Percentiles rank a stretch among this genome's conserved stretches.
Conservation (phyloP, 352 stramenopile species). For the Bremia lactucae region DNA sequence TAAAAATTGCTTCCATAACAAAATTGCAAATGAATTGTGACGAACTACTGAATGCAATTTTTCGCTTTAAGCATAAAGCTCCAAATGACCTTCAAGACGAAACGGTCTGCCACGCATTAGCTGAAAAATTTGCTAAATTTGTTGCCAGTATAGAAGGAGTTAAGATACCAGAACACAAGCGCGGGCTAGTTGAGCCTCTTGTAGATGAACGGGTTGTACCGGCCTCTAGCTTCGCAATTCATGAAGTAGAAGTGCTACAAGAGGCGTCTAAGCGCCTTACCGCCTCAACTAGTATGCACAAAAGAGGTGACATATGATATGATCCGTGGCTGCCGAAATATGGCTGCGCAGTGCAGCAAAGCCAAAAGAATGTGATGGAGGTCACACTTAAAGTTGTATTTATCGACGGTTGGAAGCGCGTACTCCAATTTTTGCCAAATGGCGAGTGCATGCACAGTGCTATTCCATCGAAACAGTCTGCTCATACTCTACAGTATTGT, state of each 20-base stretch:
- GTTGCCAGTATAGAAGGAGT: not conserved
- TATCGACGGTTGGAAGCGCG: slow-evolving; percentile 29
- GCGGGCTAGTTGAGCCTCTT: slow-evolving; percentile 5
- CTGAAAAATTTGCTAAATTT: slow-evolving; percentile 5
- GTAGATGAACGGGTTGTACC: slow-evolving; percentile 18
- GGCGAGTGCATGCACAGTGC: slow-evolving; percentile 30
- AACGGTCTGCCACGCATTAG: not conserved
- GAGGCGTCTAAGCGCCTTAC: slow-evolving; percentile 6
- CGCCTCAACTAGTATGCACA: not conserved
- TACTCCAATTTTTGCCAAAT: slow-evolving; percentile 21
- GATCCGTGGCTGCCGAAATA: slow-evolving; percentile 40
- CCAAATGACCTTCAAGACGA: slow-evolving; percentile 21
- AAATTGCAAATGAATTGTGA: slow-evolving; percentile 4
- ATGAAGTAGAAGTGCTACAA: slow-evolving; percentile 18
- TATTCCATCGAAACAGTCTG: slow-evolving; percentile 13
- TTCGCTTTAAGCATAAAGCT: slow-evolving; percentile 34
- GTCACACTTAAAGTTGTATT: slow-evolving; percentile 32
- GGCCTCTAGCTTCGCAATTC: slow-evolving; percentile 11
- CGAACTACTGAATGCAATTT: slow-evolving; percentile 22
- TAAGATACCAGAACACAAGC: slow-evolving; percentile 6
- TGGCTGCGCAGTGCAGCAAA: slow-evolving; percentile 27
- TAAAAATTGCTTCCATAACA: too few relatives aligned
- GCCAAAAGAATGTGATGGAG: slow-evolving; percentile 5
- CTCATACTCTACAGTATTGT: slow-evolving; percentile 14
- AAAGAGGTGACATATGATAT: slow-evolving; percentile 22